Base-by-base conservation (phyloP, 1,284 basidiomycete genomes). In the Microbotryum violaceum region DNA sequence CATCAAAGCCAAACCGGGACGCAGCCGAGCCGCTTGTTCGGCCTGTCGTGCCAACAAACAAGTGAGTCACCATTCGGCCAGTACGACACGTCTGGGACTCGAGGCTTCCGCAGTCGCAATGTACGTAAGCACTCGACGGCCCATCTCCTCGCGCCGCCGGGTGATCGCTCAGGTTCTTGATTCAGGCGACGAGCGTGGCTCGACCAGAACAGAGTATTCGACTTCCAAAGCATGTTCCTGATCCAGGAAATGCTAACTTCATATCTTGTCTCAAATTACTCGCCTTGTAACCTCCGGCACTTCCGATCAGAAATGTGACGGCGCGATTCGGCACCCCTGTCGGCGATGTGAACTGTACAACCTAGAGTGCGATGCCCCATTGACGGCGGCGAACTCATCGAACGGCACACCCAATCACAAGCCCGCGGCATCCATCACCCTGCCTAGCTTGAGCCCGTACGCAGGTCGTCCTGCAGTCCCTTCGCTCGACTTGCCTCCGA, bases 331-430 rank as follows among this genome's bases (percentile, higher is more conserved):
- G 16, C 33, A 10, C 29, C 46, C 54, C 7, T 66, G 65, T 37
- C 49, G 62, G 6, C 27, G 65, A 2, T 67, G 65, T 27, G 62
- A 67, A 21, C 54, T 67, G n/a, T 67, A 67, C 52, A 37, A 29
- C 16, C 47, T 55, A 3, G 18, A 31, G 4, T 66, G 62, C 37
- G 37, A 46, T 9, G 52, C 56, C 16, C 60, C 54, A n/a, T 55
- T 29, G 27, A 49, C 48, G 48, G 48, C 48, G 16, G 48, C 23
- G 12, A 23, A 49, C 21, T 23, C 23, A 23, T 49, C 48, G 27
- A 49, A 29, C 6, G 23, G 16, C 48, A 49, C 23, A 23, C 23
- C 48, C 48, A n/a, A 49, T 23, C 48, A 49, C 48, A 29, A 49
- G 48, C 14, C 1, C 14, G 51, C 51, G 20, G 25, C 51, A 53